Evolutionary conservation across 177 flowering plant genomes (phyloP).

Genomic region (Vitis hybrid): DNA sequence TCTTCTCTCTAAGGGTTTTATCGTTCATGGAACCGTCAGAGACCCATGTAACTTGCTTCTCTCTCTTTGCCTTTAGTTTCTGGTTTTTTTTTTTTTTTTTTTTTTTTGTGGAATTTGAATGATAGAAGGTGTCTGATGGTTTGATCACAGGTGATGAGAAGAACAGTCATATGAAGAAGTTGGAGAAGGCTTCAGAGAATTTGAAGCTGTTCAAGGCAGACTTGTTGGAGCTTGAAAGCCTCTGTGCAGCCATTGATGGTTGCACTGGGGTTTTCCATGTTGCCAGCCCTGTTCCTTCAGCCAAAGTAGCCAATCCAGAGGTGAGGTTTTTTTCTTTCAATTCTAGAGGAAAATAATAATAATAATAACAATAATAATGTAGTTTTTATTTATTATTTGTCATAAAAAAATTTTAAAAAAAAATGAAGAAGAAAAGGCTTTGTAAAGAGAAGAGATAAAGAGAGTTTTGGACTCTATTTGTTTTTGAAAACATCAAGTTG

Average conservation of each 20-base stretch:
- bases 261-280: slow-evolving; percentile 52
- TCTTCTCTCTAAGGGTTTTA: slow-evolving; percentile 18
- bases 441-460: too few species aligned
- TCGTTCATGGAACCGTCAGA: slow-evolving; percentile 34
- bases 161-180: slow-evolving; percentile 31
- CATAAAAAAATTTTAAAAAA: too few species aligned
- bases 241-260: slow-evolving; percentile 37
- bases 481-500: too few species aligned
- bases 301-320: slow-evolving; percentile 23
- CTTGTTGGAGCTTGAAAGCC: slow-evolving; percentile 36
- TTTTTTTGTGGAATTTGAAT: not conserved
- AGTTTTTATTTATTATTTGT: too few species aligned
- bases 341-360: too few species aligned
- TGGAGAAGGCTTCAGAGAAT: slow-evolving; percentile 35
- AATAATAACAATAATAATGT: too few species aligned
- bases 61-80: not conserved
- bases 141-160: slow-evolving; percentile 23
- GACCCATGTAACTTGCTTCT: slow-evolving; percentile 18
- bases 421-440: too few species aligned
- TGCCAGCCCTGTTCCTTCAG: slow-evolving; percentile 38
- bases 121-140: not conserved
- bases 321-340: slow-evolving; percentile 10
- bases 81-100: not conserved
- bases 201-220: slow-evolving; percentile 41
- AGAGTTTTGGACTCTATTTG: too few species aligned